Evolutionary conservation across 768 basidiomycete genomes (phyloP), one percentile per base, ranked within the genome.

Genomic region (Phylloporus scabripes): DNA sequence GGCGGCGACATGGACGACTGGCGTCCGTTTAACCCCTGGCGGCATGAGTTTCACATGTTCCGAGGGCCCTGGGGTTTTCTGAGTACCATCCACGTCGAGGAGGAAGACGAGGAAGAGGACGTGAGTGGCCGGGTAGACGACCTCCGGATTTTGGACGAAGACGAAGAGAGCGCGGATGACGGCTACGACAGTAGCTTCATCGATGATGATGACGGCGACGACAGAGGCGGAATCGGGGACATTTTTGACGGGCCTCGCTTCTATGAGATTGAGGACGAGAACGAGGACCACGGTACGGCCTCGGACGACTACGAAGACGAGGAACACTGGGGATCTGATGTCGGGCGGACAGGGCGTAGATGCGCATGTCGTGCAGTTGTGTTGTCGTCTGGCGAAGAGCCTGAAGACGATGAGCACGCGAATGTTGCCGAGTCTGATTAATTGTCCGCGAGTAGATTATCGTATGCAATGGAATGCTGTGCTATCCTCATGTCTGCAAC

Each of bases 161-260:
- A 45, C 14, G 64, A 62, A 15, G 61, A 51, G 14, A 59, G 57
- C 4, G 70, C 56, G 2, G 72, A 73, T 0, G 73, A 67, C 15
- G 71, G 61, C 11, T 80, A 79, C 43, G 77, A 77, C 51, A 70
- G 72, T 53, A 79, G 79, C 60, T 82, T 82, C 55, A 80, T 82
- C 43, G 79, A 80, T 36, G 80, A 80, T 36, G 80, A 81, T 37
- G 68, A 54, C 21, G 21, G 21, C 21, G 69, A 69, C 15, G 65
- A 58, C 12, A 42, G 24, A 28, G 41, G 45, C 18, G 46, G 42
- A 7, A 44, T 43, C 17, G 41, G 10, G n/a, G 32, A 28, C 7
- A 1, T 31, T 36, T 29, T 43, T 37, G 51, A 51, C 4, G 36
- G 38, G 6, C 50, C 53, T 12, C 66, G 62, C 29, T 62, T 66